These are phyloP conservation scores for Populus deltoides DNA, from an alignment of 345 rosid genomes.

Conservation along the genomic window DNA sequence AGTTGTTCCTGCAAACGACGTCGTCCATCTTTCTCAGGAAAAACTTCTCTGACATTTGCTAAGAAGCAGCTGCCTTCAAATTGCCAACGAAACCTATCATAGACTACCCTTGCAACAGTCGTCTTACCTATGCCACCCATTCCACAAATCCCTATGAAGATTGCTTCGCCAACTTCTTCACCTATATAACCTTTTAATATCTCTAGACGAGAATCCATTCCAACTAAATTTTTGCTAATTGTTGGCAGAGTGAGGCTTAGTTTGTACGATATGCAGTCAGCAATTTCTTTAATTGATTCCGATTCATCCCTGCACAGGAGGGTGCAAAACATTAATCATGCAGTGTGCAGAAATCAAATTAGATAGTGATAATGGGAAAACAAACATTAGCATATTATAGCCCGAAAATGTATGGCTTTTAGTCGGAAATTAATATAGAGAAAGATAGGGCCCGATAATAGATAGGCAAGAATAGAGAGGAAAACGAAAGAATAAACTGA, in stretches of 20 bases:
- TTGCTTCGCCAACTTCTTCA: neutral
- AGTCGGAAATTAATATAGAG: no score
- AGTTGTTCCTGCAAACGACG: neutral
- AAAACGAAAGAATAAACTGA: neutral
- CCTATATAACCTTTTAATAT: neutral
- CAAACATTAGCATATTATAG: no score
- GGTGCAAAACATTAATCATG: neutral
- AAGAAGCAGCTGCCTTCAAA: slow-evolving; percentile 11
- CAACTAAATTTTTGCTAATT: neutral
- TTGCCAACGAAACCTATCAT: neutral
- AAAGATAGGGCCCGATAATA: no score
- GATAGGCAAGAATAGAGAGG: no score
- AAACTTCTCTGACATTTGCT: slow-evolving; percentile 11
- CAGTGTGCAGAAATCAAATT: neutral
- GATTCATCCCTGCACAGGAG: neutral
- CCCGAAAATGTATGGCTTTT: no score
- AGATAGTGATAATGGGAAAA: no score
- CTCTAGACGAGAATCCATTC: neutral
- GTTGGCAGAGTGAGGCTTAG: neutral
- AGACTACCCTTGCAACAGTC: slow-evolving; percentile 1
- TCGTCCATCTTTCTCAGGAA: neutral
- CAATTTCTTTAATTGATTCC: neutral
- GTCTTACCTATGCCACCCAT: slow-evolving; percentile 9
- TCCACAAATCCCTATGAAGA: neutral
- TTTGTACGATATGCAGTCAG: neutral